These are phyloP conservation scores for Tricholoma sp. DNA, from an alignment of 768 basidiomycete genomes.

Conservation along the genomic window DNA sequence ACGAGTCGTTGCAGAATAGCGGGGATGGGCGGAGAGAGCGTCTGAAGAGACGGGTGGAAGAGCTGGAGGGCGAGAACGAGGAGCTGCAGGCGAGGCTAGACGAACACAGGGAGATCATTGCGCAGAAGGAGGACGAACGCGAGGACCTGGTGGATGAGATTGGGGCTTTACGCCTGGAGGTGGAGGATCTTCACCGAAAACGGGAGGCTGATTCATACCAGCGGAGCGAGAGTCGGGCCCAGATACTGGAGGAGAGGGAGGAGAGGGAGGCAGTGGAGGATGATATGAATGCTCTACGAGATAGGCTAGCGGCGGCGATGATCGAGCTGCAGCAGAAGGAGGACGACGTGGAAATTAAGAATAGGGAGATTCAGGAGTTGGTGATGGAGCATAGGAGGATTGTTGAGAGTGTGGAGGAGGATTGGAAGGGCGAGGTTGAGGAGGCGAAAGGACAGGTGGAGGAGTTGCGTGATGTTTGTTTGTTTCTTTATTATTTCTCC, in stretches of 20 bases:
- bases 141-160: slow-evolving; percentile 65
- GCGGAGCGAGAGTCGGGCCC: slow-evolving; percentile 67
- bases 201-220: slow-evolving; percentile 61
- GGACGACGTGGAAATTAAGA: slow-evolving; percentile 79
- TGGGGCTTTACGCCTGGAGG: slow-evolving; percentile 55
- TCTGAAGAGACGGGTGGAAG: slow-evolving; percentile 46
- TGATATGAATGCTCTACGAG: slow-evolving; percentile 64
- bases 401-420: slow-evolving; percentile 69
- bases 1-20: slow-evolving; percentile 34
- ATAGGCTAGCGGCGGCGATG: slow-evolving; percentile 72
- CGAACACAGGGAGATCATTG: slow-evolving; percentile 52
- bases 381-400: slow-evolving; percentile 69
- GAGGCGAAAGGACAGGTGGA: slow-evolving; percentile 75
- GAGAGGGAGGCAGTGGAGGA: slow-evolving; percentile 78
- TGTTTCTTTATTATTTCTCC: background rate
- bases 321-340: slow-evolving; percentile 86
- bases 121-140: slow-evolving; percentile 62
- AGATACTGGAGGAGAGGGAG: slow-evolving; percentile 65
- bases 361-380: slow-evolving; percentile 73
- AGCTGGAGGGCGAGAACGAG: slow-evolving; percentile 58
- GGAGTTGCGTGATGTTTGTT: slow-evolving; percentile 66
- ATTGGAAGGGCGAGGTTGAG: slow-evolving; percentile 86
- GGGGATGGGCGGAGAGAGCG: slow-evolving; percentile 37
- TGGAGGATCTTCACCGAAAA: slow-evolving; percentile 61
- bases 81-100: slow-evolving; percentile 54